These are phyloP conservation scores for Pseudohalonectria lignicola DNA, from an alignment of 2,329 filamentous ascomycete genomes.

Conservation along the genomic window DNA sequence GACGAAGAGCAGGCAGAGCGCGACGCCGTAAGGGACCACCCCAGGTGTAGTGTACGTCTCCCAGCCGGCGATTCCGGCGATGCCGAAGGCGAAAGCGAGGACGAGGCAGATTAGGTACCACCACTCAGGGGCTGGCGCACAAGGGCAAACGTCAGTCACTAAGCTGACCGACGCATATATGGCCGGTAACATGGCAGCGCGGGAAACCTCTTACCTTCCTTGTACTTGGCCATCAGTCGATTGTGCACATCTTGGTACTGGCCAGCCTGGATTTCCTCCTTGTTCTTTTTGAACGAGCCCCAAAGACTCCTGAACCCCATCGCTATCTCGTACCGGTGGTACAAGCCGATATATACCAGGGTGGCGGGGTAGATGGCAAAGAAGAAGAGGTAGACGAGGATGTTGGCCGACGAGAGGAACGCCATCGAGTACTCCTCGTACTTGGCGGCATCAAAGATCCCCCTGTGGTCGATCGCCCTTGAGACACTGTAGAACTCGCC, in stretches of 20 bases:
- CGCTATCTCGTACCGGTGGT: constrained; percentile 14
- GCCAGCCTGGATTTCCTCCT: constrained; percentile 8
- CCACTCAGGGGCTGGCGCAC: constrained; percentile 43
- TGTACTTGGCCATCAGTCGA: constrained; percentile 33
- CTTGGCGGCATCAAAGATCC: constrained; percentile 30
- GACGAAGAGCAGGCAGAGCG: constrained; percentile 37
- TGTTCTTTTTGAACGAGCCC: constrained; percentile 27
- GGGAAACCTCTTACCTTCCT: constrained; percentile 21
- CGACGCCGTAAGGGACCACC: constrained; percentile 39
- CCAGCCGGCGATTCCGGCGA: constrained; percentile 34
- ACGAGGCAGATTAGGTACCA: constrained; percentile 36
- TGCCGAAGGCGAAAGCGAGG: constrained; percentile 30
- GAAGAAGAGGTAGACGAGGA: constrained; percentile 43
- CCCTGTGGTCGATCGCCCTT: constrained; percentile 26
- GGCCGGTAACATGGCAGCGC: no score
- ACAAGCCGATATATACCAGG: constrained; percentile 37
- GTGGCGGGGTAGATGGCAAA: constrained; percentile 43
- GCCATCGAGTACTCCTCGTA: constrained; percentile 41
- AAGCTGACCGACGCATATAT: no score
- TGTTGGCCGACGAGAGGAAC: constrained; percentile 36
- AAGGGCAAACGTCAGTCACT: not conserved
- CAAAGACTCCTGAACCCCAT: constrained; percentile 20
- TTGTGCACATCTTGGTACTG: constrained; percentile 27
- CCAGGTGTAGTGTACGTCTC: constrained; percentile 38
- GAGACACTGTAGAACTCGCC: constrained; percentile 35